phyloP scores from a whole-genome alignment of 805 yeast species.

The Suhomyces xylopsoci region DNA sequence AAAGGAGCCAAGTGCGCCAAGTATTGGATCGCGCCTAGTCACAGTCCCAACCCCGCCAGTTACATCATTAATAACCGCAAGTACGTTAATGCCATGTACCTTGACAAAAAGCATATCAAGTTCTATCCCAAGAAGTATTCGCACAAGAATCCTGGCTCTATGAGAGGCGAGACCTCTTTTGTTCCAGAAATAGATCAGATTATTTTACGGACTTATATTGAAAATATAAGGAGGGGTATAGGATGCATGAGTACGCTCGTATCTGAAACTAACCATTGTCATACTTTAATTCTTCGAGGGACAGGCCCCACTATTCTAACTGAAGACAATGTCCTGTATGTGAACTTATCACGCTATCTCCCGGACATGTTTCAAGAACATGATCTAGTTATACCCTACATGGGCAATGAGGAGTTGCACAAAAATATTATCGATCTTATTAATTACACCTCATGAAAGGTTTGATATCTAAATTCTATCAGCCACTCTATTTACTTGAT shows the following conservation, averaged over 20 bases:
- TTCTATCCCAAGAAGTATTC: conserved; percentile 26
- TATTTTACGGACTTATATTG: conserved; percentile 11
- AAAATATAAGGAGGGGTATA: conserved; percentile 11
- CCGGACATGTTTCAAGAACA: conserved; percentile 9
- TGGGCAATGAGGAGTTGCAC: conserved; percentile 15
- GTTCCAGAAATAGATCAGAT: conserved; percentile 9
- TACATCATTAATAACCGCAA: conserved; percentile 23
- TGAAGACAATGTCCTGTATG: conserved; percentile 7
- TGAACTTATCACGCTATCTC: conserved; percentile 12
- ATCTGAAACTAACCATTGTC: neutral
- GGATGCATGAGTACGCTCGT: neutral
- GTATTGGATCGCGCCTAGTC: conserved; percentile 8
- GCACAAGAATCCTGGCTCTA: conserved; percentile 7
- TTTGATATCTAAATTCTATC: conserved; percentile 3
- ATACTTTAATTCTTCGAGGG: conserved; percentile 1
- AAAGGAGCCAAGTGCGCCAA: neutral
- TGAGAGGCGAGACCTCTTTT: conserved; percentile 7
- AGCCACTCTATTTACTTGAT: conserved; percentile 13
- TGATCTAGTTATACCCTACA: conserved; percentile 13
- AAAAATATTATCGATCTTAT: neutral
- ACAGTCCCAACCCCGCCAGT: conserved; percentile 16
- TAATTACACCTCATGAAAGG: neutral
- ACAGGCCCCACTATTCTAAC: conserved; percentile 12
- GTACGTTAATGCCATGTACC: conserved; percentile 17
- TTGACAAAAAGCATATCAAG: conserved; percentile 17